These are phyloP conservation scores for Boletus patriciae DNA, from an alignment of 768 basidiomycete genomes.

Conservation along the genomic window DNA sequence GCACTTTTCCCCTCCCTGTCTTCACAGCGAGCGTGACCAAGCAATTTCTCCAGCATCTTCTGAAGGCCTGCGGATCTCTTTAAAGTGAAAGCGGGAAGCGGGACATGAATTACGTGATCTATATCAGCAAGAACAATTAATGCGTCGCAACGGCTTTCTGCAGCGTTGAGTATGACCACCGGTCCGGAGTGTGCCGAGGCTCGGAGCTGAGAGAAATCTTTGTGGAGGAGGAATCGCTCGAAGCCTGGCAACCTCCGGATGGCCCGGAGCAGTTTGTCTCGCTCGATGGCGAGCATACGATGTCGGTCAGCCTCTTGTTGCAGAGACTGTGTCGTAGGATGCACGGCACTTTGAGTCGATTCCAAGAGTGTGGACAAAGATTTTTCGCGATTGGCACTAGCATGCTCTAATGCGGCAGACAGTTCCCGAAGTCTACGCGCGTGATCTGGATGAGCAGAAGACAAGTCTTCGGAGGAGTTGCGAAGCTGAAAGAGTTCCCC, in stretches of 20 bases:
- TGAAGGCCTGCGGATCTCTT: neutral
- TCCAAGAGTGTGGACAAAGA: neutral
- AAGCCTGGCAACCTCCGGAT: constrained; percentile 2
- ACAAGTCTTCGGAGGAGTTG: constrained; percentile 1
- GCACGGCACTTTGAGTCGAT: no score
- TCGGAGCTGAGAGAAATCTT: neutral
- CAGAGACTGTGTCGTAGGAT: no score
- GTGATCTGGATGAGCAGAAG: constrained; percentile 1
- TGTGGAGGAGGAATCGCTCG: constrained; percentile 1
- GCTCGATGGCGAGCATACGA: neutral
- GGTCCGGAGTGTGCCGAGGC: neutral
- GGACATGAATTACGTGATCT: neutral
- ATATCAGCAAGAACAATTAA: constrained; percentile 1
- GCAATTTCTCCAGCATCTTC: no score
- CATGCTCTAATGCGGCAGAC: neutral
- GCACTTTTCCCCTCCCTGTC: no score
- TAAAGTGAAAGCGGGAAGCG: neutral
- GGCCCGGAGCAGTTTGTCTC: neutral
- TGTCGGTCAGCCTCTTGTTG: neutral
- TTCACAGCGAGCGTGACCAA: no score
- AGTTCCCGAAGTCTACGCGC: neutral
- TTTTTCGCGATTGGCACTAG: neutral
- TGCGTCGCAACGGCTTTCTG: constrained; percentile 33
- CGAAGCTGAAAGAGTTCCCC: constrained; percentile 16
- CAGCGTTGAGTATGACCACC: neutral